Evolutionary conservation across 1,139 yeast genomes (phyloP).

Genomic region (Sugiyamaella castrensis): DNA sequence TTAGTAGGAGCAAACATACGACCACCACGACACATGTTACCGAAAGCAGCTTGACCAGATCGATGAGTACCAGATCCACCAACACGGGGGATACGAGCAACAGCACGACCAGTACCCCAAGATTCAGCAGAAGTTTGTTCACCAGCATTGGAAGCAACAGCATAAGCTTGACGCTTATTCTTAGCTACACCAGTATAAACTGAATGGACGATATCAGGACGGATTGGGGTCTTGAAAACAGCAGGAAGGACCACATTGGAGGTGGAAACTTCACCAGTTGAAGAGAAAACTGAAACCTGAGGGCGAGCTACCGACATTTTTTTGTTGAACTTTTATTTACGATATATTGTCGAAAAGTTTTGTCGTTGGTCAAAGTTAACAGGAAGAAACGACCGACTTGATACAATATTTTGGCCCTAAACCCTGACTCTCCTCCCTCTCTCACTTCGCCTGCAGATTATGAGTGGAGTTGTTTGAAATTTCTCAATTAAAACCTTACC

Average conservation of each 20-base stretch:
- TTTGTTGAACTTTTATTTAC: constrained; percentile 9
- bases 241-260: constrained; percentile 93
- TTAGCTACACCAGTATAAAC: constrained; percentile 98
- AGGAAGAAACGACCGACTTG: neutral
- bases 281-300: constrained; percentile 92
- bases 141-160: constrained; percentile 98
- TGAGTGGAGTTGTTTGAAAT: too few relatives aligned
- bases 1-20: constrained; percentile 99
- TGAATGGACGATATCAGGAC: constrained; percentile 99
- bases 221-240: constrained; percentile 99
- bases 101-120: constrained; percentile 99
- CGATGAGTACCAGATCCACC: constrained; percentile 99
- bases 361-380: constrained; percentile 13
- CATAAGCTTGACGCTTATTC: constrained; percentile 99
- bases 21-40: constrained; percentile 99
- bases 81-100: constrained; percentile 99
- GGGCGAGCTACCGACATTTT: constrained; percentile 79
- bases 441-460: too few relatives aligned
- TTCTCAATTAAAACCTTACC: too few relatives aligned
- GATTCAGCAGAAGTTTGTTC: constrained; percentile 99
- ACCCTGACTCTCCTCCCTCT: too few relatives aligned
- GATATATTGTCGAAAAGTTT: constrained; percentile 6
- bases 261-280: constrained; percentile 83
- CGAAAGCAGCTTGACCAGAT: constrained; percentile 99
- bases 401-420: too few relatives aligned